Evolutionary conservation across 2,329 filamentous ascomycete species (phyloP), one percentile per base, ranked within the genome.

Genomic region (Colletotrichum spinosum): DNA sequence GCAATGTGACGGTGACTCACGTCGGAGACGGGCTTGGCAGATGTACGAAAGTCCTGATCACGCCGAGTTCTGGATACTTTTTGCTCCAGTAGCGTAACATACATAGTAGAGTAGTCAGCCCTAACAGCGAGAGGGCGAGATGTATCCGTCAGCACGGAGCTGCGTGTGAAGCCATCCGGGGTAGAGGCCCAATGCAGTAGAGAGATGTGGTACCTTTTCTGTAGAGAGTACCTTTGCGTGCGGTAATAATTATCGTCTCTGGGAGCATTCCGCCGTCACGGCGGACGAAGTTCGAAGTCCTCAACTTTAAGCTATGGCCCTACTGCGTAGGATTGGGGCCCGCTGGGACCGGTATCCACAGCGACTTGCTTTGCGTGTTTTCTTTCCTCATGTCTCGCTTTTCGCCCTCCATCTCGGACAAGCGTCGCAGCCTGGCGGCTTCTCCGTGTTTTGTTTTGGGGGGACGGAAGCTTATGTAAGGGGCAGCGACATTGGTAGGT

Each of bases 201-300:
- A 76, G 66, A 49, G 75, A 74, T 3, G 73, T 73, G 44, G 75
- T 69, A 6, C 74, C 74, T 25, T 25, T 25, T 25, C 25, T 25
- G 25, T 25, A 5, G 4, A 25, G 25, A 5, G 25, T 25, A 25
- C 25, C 25, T 25, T 25, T 25, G 25, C 25, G 25, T 25, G 25
- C 25, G 25, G 25, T 25, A 25, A 25, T 5, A 5, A 5, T 25
- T 25, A 25, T 25, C 25, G 25, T 25, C 25, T 25, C 25, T 25
- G 25, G 25, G 25, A 25, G 25, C 25, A 25, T 25, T 25, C 4
- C 25, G 25, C 25, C 25, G 25, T 25, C 3, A 25, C 25, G 25
- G 25, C 4, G 25, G 25, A 25, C 25, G 25, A 25, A 4, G 25
- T 25, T 25, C 25, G 25, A 25, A 25, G 25, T 25, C 25, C 4